A percentile compares a stretch with the other conserved stretches of the same genome.
Conservation (phyloP, 306 rosid genomes). For the Acmispon strigosus region DNA sequence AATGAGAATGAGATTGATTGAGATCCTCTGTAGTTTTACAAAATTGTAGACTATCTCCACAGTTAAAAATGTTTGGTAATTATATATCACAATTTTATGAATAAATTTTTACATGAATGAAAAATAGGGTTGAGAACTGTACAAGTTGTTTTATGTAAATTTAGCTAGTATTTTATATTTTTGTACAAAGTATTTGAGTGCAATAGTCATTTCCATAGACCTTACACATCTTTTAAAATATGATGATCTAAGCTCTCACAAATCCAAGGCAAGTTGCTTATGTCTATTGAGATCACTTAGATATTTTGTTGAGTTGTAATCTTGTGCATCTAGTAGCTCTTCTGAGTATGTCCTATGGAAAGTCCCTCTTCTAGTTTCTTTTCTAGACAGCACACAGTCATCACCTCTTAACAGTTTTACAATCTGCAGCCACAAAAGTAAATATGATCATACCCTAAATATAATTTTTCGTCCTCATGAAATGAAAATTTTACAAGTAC, state of each 20-base stretch:
- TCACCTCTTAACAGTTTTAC: conserved; percentile 60
- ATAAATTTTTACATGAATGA: too few species aligned
- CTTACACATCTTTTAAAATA: neutral
- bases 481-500: too few species aligned
- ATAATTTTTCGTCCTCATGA: too few species aligned
- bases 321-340: conserved; percentile 70
- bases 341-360: conserved; percentile 69
- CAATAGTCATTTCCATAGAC: neutral
- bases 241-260: neutral
- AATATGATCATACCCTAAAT: neutral
- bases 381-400: conserved; percentile 8
- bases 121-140: neutral
- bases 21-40: too few species aligned
- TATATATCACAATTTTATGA: too few species aligned
- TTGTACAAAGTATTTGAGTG: neutral
- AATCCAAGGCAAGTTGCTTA: conserved; percentile 43
- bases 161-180: neutral
- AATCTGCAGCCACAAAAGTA: conserved; percentile 38
- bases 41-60: too few species aligned
- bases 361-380: conserved; percentile 12
- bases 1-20: too few species aligned
- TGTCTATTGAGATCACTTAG: conserved; percentile 47
- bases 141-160: neutral
- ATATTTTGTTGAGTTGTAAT: conserved; percentile 75
- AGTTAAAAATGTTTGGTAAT: too few species aligned